These are phyloP conservation scores for Fallopia convolvulus DNA, from an alignment of 148 eudicot species.

Conservation along the genomic window DNA sequence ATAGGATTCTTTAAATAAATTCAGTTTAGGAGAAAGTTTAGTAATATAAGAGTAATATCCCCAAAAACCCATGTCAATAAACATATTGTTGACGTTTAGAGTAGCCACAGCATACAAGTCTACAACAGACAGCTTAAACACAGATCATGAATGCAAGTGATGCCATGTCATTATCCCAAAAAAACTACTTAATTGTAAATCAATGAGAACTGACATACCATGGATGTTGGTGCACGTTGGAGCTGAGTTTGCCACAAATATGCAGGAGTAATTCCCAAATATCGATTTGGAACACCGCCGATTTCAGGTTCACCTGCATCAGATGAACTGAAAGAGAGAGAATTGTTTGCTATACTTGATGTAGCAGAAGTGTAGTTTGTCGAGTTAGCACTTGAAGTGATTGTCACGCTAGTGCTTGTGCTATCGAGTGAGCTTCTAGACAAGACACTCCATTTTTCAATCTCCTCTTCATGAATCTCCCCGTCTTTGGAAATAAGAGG, in stretches of 20 bases:
- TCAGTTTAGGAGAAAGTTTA: neutral
- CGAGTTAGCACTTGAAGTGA: slow-evolving; percentile 62
- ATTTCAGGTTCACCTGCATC: slow-evolving; percentile 76
- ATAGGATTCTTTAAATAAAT: neutral
- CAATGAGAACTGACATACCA: slow-evolving; percentile 29
- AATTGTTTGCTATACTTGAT: slow-evolving; percentile 33
- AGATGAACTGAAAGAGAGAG: slow-evolving; percentile 24
- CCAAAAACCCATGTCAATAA: neutral
- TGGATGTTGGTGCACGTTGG: slow-evolving; percentile 56
- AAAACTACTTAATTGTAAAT: neutral
- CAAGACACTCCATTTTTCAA: slow-evolving; percentile 83
- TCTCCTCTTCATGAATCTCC: slow-evolving; percentile 90
- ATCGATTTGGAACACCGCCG: slow-evolving; percentile 88
- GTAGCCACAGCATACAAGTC: neutral
- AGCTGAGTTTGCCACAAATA: slow-evolving; percentile 92
- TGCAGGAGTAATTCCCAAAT: slow-evolving; percentile 74
- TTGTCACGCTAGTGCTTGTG: slow-evolving; percentile 63
- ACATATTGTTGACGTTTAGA: neutral
- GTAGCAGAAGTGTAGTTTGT: slow-evolving; percentile 53
- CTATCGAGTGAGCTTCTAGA: slow-evolving; percentile 97
- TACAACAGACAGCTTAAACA: neutral
- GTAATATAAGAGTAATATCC: neutral
- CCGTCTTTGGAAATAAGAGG: slow-evolving; percentile 90
- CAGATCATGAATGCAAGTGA: neutral
- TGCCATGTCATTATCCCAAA: neutral